Conservation (phyloP, 768 basidiomycete species). For the Leccinum olivaceopallidum region DNA sequence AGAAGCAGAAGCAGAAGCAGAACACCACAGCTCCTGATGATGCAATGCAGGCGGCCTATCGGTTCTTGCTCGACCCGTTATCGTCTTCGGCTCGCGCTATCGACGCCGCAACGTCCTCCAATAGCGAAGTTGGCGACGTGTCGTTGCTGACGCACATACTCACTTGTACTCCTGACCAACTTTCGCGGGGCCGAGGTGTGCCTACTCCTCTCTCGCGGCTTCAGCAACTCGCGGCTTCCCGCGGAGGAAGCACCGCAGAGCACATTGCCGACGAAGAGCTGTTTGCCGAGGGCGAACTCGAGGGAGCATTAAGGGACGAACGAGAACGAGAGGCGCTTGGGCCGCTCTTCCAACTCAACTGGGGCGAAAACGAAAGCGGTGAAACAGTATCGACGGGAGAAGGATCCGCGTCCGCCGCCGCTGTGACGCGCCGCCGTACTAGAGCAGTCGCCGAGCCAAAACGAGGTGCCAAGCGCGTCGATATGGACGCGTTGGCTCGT, state of each 20-base stretch:
- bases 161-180: slow-evolving; percentile 39
- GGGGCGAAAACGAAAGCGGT: slow-evolving; percentile 35
- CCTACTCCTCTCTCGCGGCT: slow-evolving; percentile 56
- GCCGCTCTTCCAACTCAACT: slow-evolving; percentile 37
- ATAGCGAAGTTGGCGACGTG: slow-evolving; percentile 12
- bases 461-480: slow-evolving; percentile 42
- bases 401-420: neutral
- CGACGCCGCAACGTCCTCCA: slow-evolving; percentile 11
- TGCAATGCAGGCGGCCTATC: slow-evolving; percentile 47
- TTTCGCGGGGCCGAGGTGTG: slow-evolving; percentile 26
- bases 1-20: slow-evolving; percentile 5
- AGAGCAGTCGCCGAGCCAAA: slow-evolving; percentile 20
- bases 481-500: slow-evolving; percentile 56
- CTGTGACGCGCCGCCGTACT: neutral
- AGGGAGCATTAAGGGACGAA: slow-evolving; percentile 53
- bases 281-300: slow-evolving; percentile 68
- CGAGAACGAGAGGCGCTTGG: slow-evolving; percentile 50
- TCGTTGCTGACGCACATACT: slow-evolving; percentile 57
- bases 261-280: slow-evolving; percentile 70
- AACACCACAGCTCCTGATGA: slow-evolving; percentile 10
- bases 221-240: slow-evolving; percentile 56
- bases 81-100: slow-evolving; percentile 30
- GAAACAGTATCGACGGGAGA: neutral
- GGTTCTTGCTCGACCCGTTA: slow-evolving; percentile 62
- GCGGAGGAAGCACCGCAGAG: slow-evolving; percentile 53